Conservation (phyloP, 768 basidiomycete species). For the Pleurotus tuber-regium region DNA sequence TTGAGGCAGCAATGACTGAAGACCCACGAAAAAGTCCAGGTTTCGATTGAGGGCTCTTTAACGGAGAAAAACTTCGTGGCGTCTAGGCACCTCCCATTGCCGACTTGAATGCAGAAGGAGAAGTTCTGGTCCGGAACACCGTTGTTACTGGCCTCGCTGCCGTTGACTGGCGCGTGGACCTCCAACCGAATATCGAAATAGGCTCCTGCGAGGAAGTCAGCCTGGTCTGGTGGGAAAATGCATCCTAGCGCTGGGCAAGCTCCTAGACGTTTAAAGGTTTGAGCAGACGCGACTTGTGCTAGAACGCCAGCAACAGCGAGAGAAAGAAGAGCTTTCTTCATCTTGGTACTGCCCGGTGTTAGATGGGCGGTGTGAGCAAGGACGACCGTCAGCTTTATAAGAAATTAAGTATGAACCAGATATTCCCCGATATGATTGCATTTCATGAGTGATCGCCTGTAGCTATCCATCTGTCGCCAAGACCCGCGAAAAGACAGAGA, state of each 20-base stretch:
- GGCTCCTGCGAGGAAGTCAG: conserved; percentile 14
- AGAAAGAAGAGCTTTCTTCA: neutral
- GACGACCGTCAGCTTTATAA: too few relatives aligned
- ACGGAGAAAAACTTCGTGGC: conserved; percentile 12
- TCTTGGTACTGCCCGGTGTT: too few relatives aligned
- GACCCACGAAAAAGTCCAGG: conserved; percentile 14
- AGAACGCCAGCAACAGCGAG: neutral
- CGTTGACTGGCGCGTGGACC: conserved; percentile 15
- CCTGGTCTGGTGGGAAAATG: conserved; percentile 16
- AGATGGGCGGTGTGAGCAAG: too few relatives aligned
- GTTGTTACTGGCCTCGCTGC: conserved; percentile 12
- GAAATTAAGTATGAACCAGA: too few relatives aligned
- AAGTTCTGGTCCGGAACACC: conserved; percentile 14
- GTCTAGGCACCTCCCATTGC: conserved; percentile 12
- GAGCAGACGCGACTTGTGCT: conserved; percentile 7
- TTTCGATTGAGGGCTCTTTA: conserved; percentile 11
- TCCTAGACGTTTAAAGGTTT: conserved; percentile 14
- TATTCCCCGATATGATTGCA: too few relatives aligned
- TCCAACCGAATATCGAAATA: conserved; percentile 16
- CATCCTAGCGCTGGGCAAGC: conserved; percentile 15
- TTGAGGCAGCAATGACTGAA: neutral
- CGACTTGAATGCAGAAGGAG: conserved; percentile 14
- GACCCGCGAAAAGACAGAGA: too few relatives aligned
- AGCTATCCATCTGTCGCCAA: too few relatives aligned
- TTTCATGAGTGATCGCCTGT: too few relatives aligned